phyloP scores from a whole-genome alignment of 169 alveolate species.

The Plasmodium fragile region DNA sequence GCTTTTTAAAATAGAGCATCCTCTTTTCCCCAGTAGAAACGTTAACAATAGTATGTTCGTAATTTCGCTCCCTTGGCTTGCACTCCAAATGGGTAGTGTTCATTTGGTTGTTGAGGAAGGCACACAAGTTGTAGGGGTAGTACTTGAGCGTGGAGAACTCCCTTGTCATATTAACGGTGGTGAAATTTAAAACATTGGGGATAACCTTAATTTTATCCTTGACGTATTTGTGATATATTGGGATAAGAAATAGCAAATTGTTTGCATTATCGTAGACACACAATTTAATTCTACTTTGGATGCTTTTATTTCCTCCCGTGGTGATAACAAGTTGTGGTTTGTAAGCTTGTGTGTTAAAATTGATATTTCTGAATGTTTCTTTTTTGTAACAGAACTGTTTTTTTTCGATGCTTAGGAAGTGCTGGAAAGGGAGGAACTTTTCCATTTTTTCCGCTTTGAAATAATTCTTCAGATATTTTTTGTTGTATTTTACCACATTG shows the following conservation, averaged over 20 bases:
- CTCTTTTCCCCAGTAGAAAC: constrained; percentile 21
- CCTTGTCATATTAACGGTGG: constrained; percentile 22
- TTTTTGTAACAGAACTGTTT: constrained; percentile 6
- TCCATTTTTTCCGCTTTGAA: constrained; percentile 35
- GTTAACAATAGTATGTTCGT: constrained; percentile 21
- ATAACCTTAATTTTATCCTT: constrained; percentile 71
- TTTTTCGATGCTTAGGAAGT: constrained; percentile 47
- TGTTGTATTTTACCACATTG: constrained; percentile 46
- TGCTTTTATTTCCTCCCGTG: constrained; percentile 64
- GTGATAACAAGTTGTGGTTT: constrained; percentile 47
- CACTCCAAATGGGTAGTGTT: constrained; percentile 50
- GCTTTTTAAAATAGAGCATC: background rate
- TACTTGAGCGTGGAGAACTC: constrained; percentile 32
- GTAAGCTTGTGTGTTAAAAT: constrained; percentile 66
- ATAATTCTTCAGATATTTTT: constrained; percentile 21
- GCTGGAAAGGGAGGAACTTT: constrained; percentile 51
- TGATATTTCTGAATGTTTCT: constrained; percentile 7
- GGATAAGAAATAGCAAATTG: constrained; percentile 69
- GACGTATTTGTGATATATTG: constrained; percentile 66
- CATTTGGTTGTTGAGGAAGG: constrained; percentile 50
- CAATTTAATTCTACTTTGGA: constrained; percentile 59
- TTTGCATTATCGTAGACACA: constrained; percentile 71
- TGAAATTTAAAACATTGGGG: constrained; percentile 64
- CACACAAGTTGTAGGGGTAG: constrained; percentile 58
- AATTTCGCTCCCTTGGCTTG: background rate